Conservation (phyloP, 129 eudicot genomes). For the Artemisia annua region DNA sequence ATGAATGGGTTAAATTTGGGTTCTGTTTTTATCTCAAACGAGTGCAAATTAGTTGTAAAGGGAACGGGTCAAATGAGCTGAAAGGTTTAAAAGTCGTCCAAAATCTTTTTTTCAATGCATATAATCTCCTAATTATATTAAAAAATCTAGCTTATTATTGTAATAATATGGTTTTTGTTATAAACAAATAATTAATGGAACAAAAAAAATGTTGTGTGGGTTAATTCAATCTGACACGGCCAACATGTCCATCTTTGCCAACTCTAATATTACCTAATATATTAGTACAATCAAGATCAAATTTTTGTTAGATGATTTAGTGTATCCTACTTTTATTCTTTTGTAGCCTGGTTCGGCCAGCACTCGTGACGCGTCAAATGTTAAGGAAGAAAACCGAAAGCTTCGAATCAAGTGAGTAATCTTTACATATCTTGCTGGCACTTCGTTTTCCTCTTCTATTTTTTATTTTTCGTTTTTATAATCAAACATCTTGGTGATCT, state of each 20-base stretch:
- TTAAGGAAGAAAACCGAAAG: constrained; percentile 48
- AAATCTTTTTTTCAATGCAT: background rate
- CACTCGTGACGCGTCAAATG: constrained; percentile 27
- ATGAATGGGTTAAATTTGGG: background rate
- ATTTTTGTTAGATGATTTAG: background rate
- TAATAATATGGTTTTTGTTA: background rate
- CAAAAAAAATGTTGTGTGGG: background rate
- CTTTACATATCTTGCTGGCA: constrained; percentile 4
- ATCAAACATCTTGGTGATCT: background rate
- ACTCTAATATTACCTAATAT: background rate
- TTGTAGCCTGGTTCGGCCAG: constrained; percentile 46
- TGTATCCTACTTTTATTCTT: constrained; percentile 19
- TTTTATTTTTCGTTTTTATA: background rate
- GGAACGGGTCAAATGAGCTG: background rate
- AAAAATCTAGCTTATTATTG: background rate
- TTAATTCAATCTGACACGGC: background rate
- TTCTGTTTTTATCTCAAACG: background rate
- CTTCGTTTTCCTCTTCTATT: background rate
- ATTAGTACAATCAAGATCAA: too few species aligned
- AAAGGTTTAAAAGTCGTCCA: background rate
- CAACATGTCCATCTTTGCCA: background rate
- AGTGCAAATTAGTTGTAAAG: background rate
- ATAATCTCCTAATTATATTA: background rate
- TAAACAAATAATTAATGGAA: background rate
- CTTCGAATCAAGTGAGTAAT: constrained; percentile 63